Conservation (phyloP, 202 grass and related monocot species). For the Dendrocalamus latiflorus region DNA sequence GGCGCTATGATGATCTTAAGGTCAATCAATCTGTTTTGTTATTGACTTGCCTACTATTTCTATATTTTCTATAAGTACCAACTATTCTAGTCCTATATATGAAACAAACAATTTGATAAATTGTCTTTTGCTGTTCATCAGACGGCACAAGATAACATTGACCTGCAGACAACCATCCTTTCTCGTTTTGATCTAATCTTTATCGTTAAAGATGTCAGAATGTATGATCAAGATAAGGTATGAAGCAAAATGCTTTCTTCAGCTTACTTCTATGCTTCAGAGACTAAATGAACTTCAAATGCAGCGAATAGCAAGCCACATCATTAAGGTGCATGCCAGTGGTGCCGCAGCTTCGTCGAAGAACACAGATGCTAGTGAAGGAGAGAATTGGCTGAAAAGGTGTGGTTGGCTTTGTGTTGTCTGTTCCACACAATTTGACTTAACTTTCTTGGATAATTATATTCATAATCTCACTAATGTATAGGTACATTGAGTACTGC, state of each 20-base stretch:
- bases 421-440: neutral
- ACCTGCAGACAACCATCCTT: conserved; percentile 96
- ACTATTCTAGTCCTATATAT: neutral
- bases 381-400: conserved; percentile 97
- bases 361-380: conserved; percentile 56
- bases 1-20: conserved; percentile 99
- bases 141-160: conserved; percentile 96
- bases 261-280: neutral
- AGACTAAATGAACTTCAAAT: conserved; percentile 19
- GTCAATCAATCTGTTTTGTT: conserved; percentile 18
- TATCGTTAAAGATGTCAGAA: conserved; percentile 93
- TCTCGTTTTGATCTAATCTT: conserved; percentile 97
- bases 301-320: conserved; percentile 80
- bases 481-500: conserved; percentile 88
- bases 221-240: conserved; percentile 93
- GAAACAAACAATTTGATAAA: neutral
- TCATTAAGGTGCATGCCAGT: conserved; percentile 95
- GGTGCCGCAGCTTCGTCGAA: conserved; percentile 55
- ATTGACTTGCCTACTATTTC: neutral
- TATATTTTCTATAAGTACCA: neutral
- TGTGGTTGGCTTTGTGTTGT: neutral
- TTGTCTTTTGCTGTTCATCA: conserved; percentile 36
- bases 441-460: conserved; percentile 1
- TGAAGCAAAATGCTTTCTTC: conserved; percentile 5
- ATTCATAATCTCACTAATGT: conserved; percentile 3